Percentiles rank a stretch among this genome's conserved stretches.
These are phyloP conservation scores for Dorcoceras hygrometricum DNA, from an alignment of 257 asterid species.

Conservation along the genomic window DNA sequence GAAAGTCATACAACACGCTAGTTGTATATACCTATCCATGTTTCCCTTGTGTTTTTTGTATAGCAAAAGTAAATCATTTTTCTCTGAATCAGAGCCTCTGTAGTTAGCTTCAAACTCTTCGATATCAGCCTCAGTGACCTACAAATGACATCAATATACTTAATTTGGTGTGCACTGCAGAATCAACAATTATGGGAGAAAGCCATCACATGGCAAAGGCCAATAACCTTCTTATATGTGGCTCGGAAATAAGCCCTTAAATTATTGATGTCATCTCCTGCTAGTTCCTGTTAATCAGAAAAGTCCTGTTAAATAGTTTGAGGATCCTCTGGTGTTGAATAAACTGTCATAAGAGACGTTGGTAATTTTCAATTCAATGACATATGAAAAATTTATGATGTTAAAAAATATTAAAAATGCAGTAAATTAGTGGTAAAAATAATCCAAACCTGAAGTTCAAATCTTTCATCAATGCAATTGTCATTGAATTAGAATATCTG, in stretches of 20 bases:
- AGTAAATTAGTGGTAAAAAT: neutral
- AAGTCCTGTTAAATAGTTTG: neutral
- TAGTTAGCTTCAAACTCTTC: constrained; percentile 89
- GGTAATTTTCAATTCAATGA: neutral
- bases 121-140: constrained; percentile 87
- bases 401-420: no score
- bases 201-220: neutral
- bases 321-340: neutral
- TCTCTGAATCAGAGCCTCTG: constrained; percentile 87
- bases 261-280: neutral
- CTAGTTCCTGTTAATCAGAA: neutral
- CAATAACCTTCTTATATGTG: neutral
- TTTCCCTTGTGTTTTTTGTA: constrained; percentile 70
- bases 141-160: constrained; percentile 19
- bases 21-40: constrained; percentile 62
- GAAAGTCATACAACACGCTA: constrained; percentile 5
- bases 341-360: no score
- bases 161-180: neutral
- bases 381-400: no score
- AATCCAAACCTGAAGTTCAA: neutral
- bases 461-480: neutral
- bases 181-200: neutral
- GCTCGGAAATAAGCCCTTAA: neutral
- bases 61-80: constrained; percentile 72
- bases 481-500: constrained; percentile 14